These are phyloP conservation scores for Lavandula angustifolia DNA, from an alignment of 257 asterid species.

Conservation along the genomic window DNA sequence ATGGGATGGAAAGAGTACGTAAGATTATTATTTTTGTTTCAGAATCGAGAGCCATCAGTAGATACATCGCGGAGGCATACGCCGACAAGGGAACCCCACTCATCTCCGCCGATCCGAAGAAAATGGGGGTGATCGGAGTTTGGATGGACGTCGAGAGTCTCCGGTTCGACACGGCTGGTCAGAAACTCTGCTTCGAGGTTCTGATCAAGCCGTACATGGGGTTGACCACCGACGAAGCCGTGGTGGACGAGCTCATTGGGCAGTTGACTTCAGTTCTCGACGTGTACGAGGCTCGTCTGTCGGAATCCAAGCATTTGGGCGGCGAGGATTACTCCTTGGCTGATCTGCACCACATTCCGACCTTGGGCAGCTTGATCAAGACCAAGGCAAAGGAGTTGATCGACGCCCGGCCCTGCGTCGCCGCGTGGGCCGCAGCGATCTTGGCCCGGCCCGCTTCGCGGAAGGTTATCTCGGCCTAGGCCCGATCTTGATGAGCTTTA, in stretches of 20 bases:
- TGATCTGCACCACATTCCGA: conserved; percentile 58
- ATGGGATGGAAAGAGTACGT: too few relatives aligned
- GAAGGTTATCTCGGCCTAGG: conserved; percentile 33
- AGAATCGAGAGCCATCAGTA: conserved; percentile 53
- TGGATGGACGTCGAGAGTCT: conserved; percentile 45
- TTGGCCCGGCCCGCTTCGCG: conserved; percentile 55
- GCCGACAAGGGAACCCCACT: conserved; percentile 43
- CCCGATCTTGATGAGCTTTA: not conserved
- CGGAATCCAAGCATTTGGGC: conserved; percentile 46
- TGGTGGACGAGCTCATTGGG: conserved; percentile 26
- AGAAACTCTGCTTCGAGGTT: conserved; percentile 33
- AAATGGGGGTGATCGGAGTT: conserved; percentile 32
- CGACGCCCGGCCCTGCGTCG: conserved; percentile 44
- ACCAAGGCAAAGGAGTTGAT: conserved; percentile 48
- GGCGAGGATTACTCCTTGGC: conserved; percentile 47
- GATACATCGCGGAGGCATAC: conserved; percentile 41
- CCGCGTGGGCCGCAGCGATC: conserved; percentile 46
- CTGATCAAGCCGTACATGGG: conserved; percentile 40
- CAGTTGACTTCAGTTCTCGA: conserved; percentile 47
- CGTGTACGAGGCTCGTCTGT: conserved; percentile 51
- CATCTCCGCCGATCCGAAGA: conserved; percentile 31
- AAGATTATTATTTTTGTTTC: not conserved
- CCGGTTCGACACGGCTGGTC: conserved; percentile 35
- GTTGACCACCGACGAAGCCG: conserved; percentile 29
- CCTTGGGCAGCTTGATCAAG: conserved; percentile 36